These are phyloP conservation scores for Leccinum subgranulosum DNA, from an alignment of 768 basidiomycete species.

Conservation along the genomic window DNA sequence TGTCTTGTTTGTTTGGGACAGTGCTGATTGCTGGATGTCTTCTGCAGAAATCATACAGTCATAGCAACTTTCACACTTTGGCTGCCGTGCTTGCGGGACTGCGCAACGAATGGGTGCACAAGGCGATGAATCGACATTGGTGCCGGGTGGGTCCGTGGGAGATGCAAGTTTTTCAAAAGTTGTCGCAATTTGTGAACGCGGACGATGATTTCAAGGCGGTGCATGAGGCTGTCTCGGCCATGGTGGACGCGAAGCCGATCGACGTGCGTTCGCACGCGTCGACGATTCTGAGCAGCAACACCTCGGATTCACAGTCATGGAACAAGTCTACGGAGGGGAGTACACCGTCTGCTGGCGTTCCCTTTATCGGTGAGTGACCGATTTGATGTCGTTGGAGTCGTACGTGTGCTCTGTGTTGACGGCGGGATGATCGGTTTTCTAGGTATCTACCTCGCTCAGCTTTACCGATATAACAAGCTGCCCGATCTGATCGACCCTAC, in stretches of 20 bases:
- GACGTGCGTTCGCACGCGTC: constrained; percentile 52
- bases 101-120: constrained; percentile 62
- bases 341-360: constrained; percentile 62
- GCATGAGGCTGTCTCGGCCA: constrained; percentile 57
- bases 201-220: constrained; percentile 74
- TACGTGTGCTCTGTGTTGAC: neutral
- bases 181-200: constrained; percentile 62
- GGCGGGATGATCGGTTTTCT: neutral
- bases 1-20: neutral
- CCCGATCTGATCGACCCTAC: constrained; percentile 85
- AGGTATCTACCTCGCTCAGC: constrained; percentile 78
- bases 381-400: neutral
- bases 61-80: constrained; percentile 75
- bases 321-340: constrained; percentile 40
- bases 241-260: constrained; percentile 63
- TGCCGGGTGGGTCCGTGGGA: constrained; percentile 67
- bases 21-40: neutral
- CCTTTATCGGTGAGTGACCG: constrained; percentile 66
- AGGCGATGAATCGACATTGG: constrained; percentile 60
- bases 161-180: constrained; percentile 65
- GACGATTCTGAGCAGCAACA: constrained; percentile 47
- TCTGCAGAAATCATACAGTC: constrained; percentile 71
- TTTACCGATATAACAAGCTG: constrained; percentile 60
- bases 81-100: constrained; percentile 80
- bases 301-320: constrained; percentile 39